phyloP scores from a whole-genome alignment of 2,329 filamentous ascomycete species.

The Fusarium longipes region DNA sequence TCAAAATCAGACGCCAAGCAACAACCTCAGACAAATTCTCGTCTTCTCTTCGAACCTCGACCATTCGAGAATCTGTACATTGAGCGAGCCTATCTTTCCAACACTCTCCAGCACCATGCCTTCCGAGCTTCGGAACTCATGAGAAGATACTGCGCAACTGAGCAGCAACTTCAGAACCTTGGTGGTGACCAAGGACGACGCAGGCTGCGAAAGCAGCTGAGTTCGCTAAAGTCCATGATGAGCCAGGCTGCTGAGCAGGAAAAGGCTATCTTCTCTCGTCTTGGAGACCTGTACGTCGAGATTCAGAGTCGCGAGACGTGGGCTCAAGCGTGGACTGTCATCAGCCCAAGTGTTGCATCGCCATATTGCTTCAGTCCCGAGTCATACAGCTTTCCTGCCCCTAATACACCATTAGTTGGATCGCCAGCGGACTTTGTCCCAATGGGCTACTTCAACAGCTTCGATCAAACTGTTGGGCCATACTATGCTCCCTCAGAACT shows the following conservation, averaged over 20 bases:
- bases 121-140: constrained; percentile 54
- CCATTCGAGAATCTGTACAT: constrained; percentile 56
- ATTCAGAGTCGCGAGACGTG: constrained; percentile 58
- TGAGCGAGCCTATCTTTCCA: constrained; percentile 61
- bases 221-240: constrained; percentile 57
- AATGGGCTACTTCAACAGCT: constrained; percentile 33
- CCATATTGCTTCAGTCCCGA: constrained; percentile 28
- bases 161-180: constrained; percentile 48
- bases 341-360: constrained; percentile 23
- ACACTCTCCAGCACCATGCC: constrained; percentile 56
- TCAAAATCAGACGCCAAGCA: constrained; percentile 10
- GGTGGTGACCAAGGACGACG: constrained; percentile 45
- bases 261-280: constrained; percentile 55
- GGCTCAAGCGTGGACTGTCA: constrained; percentile 41
- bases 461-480: constrained; percentile 1
- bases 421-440: constrained; percentile 51
- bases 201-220: constrained; percentile 55
- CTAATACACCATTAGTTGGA: constrained; percentile 45
- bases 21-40: constrained; percentile 12
- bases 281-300: constrained; percentile 64
- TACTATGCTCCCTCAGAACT: constrained; percentile 5
- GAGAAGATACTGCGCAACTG: constrained; percentile 52
- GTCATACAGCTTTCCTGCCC: constrained; percentile 23
- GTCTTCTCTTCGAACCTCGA: constrained; percentile 51
- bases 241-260: constrained; percentile 60